Conservation (phyloP, 1,284 basidiomycete species). For the Tetrapyrgos nigripes region DNA sequence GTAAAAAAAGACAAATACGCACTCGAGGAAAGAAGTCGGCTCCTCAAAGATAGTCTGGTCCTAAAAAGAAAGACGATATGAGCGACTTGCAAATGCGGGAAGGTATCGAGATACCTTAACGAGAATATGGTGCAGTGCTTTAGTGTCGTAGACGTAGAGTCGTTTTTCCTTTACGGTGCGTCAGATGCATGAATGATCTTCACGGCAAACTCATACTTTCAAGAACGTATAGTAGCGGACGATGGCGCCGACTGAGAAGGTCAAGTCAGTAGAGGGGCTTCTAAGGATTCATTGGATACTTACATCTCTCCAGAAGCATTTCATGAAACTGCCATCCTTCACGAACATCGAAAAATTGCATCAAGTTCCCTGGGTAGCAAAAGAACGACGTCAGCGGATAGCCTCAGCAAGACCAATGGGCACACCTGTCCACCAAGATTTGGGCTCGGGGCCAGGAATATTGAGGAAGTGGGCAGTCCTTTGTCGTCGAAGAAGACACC, state of each 20-base stretch:
- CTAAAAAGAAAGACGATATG: background rate
- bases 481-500: background rate
- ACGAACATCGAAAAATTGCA: constrained; percentile 1
- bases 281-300: background rate
- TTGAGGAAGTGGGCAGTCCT: background rate
- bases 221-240: background rate
- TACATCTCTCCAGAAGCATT: constrained; percentile 4
- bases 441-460: constrained; percentile 6
- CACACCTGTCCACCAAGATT: constrained; percentile 11
- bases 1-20: background rate
- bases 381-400: background rate
- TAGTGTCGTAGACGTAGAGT: constrained; percentile 37
- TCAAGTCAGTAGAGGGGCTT: background rate
- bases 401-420: background rate
- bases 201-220: background rate
- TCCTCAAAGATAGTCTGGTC: background rate
- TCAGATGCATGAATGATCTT: too few relatives aligned
- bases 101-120: constrained; percentile 26
- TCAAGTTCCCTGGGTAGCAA: constrained; percentile 4
- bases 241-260: constrained; percentile 6
- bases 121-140: constrained; percentile 39
- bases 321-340: constrained; percentile 12
- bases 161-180: constrained; percentile 27
- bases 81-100: background rate
- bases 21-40: background rate